These are phyloP conservation scores for Cyclotella atomus DNA, from an alignment of 108 stramenopile genomes.

Conservation along the genomic window DNA sequence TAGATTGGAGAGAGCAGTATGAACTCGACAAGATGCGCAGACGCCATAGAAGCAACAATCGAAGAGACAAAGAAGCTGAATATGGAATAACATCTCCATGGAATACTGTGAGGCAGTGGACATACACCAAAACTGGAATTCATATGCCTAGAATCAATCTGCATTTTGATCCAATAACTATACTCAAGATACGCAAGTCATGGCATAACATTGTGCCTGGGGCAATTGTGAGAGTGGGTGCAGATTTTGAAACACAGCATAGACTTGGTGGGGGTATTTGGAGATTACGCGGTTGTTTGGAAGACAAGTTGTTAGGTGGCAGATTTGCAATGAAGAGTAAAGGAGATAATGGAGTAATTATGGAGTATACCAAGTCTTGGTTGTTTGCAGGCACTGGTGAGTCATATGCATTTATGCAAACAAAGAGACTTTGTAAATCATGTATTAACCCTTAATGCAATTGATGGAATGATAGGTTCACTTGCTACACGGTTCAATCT, in stretches of 20 bases:
- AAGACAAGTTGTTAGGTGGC: constrained; percentile 42
- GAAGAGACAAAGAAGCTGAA: background rate
- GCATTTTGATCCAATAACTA: constrained; percentile 42
- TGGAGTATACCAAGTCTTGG: constrained; percentile 52
- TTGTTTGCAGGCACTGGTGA: constrained; percentile 35
- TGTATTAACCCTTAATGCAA: too few species aligned
- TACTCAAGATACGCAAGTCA: constrained; percentile 49
- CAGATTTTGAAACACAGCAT: constrained; percentile 44
- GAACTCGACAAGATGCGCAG: constrained; percentile 17
- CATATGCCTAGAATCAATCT: constrained; percentile 42
- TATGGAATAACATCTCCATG: constrained; percentile 18
- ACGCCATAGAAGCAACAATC: constrained; percentile 6
- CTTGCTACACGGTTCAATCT: constrained; percentile 43
- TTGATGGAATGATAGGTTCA: constrained; percentile 12
- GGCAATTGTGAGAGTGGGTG: constrained; percentile 37
- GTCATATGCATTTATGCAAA: background rate
- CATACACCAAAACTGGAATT: constrained; percentile 37
- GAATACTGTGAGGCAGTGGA: constrained; percentile 37
- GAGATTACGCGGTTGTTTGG: constrained; percentile 42
- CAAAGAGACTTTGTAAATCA: too few species aligned
- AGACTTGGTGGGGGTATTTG: constrained; percentile 34
- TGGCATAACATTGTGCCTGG: constrained; percentile 40
- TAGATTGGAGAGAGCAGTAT: constrained; percentile 8
- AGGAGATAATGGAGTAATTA: constrained; percentile 17
- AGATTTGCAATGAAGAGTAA: constrained; percentile 34